Conservation (phyloP, 2,329 filamentous ascomycete species). For the Claviceps quebecensis region DNA sequence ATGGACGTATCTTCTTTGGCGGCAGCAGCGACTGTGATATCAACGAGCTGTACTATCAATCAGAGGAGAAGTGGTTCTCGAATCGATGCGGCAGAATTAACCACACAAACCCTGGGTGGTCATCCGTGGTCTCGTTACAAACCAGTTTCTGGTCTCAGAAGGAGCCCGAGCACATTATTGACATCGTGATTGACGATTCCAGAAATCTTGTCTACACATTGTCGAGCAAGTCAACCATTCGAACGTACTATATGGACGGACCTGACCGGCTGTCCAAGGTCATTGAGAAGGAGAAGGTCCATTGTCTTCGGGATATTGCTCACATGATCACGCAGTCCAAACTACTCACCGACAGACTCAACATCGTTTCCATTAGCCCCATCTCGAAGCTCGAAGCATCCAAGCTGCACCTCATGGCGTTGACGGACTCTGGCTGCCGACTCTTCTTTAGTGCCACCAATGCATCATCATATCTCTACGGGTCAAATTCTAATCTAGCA, state of each 20-base stretch:
- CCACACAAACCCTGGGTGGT: slow-evolving; percentile 64
- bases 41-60: slow-evolving; percentile 89
- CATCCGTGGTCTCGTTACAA: slow-evolving; percentile 42
- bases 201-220: slow-evolving; percentile 83
- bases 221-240: slow-evolving; percentile 75
- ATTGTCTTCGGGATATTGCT: slow-evolving; percentile 58
- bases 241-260: slow-evolving; percentile 75
- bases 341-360: slow-evolving; percentile 54
- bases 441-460: slow-evolving; percentile 86
- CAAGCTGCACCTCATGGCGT: slow-evolving; percentile 77
- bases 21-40: slow-evolving; percentile 72
- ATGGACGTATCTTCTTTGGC: slow-evolving; percentile 87
- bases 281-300: slow-evolving; percentile 49
- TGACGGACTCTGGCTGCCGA: slow-evolving; percentile 79
- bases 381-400: slow-evolving; percentile 68
- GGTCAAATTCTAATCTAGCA: slow-evolving; percentile 45
- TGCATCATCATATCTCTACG: slow-evolving; percentile 52
- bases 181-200: slow-evolving; percentile 80
- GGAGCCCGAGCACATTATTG: slow-evolving; percentile 50
- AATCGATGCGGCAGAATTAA: slow-evolving; percentile 78
- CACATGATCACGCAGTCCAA: slow-evolving; percentile 70
- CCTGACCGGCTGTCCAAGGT: slow-evolving; percentile 46
- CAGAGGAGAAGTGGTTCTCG: slow-evolving; percentile 94
- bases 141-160: slow-evolving; percentile 36
- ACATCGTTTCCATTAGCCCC: slow-evolving; percentile 72